Evolutionary conservation across 495 filamentous ascomycete genomes (phyloP).

Genomic region (Neohortaea acidophila): DNA sequence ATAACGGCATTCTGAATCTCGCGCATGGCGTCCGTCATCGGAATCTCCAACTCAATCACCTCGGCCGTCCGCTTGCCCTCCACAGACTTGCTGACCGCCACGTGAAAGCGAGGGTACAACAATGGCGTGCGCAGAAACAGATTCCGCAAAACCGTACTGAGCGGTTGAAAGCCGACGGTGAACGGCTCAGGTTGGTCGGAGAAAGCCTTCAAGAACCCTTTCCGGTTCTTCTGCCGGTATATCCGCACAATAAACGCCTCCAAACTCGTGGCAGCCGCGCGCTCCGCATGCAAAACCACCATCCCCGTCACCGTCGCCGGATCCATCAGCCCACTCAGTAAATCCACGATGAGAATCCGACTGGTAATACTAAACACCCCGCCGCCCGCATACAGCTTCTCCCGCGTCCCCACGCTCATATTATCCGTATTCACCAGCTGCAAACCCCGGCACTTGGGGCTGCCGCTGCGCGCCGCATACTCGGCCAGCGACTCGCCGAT

Average conservation of each 20-base stretch:
- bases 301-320: constrained; percentile 78
- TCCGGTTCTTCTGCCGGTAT: constrained; percentile 83
- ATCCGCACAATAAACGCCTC: constrained; percentile 94
- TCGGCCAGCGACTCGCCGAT: constrained; percentile 60
- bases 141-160: constrained; percentile 84
- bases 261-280: constrained; percentile 68
- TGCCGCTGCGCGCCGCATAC: constrained; percentile 71
- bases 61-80: constrained; percentile 89
- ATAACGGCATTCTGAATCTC: constrained; percentile 88
- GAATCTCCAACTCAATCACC: constrained; percentile 92
- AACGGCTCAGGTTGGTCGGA: constrained; percentile 91
- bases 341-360: constrained; percentile 83
- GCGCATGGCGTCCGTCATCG: constrained; percentile 87
- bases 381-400: constrained; percentile 77
- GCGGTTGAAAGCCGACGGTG: constrained; percentile 71
- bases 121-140: constrained; percentile 78
- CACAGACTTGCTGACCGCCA: constrained; percentile 70
- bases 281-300: constrained; percentile 77
- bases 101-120: constrained; percentile 89
- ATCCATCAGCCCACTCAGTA: constrained; percentile 67
- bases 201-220: constrained; percentile 88
- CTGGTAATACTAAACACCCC: constrained; percentile 95
- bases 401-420: constrained; percentile 67
- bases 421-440: constrained; percentile 88
- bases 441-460: constrained; percentile 64